Evolutionary conservation across 768 basidiomycete species (phyloP), one percentile per base, ranked within the genome.

Genomic region (Podaxis sp.): DNA sequence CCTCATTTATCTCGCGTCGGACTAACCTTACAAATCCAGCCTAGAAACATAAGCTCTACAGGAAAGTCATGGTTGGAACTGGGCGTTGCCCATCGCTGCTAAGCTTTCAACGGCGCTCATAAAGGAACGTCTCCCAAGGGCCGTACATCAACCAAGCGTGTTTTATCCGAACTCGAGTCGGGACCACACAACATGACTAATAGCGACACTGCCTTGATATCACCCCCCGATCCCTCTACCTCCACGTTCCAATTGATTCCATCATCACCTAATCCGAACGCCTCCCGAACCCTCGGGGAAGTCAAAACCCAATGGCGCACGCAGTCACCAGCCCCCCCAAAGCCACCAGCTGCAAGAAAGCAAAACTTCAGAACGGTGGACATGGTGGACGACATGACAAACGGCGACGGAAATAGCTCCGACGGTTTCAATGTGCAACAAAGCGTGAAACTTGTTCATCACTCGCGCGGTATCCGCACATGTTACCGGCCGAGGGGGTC

Each of bases 171-270:
- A 33, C 67, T 72, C 44, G 75, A 74, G 33, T 57, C 64, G 30
- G 75, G 73, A 40, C 68, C 66, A 17, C 64, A 63, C 48, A 71
- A 70, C 60, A 4, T 22, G 13, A 52, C 65, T 66, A 54, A 40
- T 41, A 52, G 60, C 46, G 60, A 66, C 52, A 72, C 58, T 6
- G 65, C 65, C 26, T 36, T 55, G 53, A 70, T 69, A 54, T 73
- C 75, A 6, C 68, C 71, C 28, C 80, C 90, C 53, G 48, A 62
- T 28, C 22, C 33, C n/a, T 20, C 36, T 24, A 37, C 13, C 36
- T n/a, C 48, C 26, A 71, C 90, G 57, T 87, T 88, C 6, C 89
- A 89, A 17, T 89, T 90, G 17, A 90, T 90, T n/a, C 86, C 87
- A 17, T 80, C 82, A 2, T 74, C 74, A 24, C 70, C 74, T 40